Conservation (phyloP, 1,284 basidiomycete genomes). For the Somion occarium region DNA sequence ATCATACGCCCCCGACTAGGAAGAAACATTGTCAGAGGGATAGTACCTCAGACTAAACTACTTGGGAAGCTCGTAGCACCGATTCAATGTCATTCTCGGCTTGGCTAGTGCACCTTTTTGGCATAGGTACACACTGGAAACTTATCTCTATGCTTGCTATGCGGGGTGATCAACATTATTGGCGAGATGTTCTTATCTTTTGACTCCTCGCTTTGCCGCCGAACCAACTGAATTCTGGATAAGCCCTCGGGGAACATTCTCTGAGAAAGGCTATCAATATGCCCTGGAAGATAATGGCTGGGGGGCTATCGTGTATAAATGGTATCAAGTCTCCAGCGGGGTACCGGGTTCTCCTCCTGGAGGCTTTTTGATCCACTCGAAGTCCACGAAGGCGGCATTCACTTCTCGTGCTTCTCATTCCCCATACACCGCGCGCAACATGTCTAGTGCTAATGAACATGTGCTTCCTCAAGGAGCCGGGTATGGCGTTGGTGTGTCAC, state of each 20-base stretch:
- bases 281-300: background rate
- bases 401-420: background rate
- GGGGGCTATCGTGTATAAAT: background rate
- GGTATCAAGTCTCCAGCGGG: background rate
- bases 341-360: background rate
- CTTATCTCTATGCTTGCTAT: too few species aligned
- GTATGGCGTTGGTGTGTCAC: constrained; percentile 77
- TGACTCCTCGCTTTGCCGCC: background rate
- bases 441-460: constrained; percentile 17
- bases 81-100: too few species aligned
- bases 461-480: constrained; percentile 29
- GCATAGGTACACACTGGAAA: too few species aligned
- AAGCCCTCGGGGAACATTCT: background rate
- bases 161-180: too few species aligned
- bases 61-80: too few species aligned
- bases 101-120: too few species aligned
- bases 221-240: background rate
- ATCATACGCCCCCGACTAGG: too few species aligned
- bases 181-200: constrained; percentile 1
- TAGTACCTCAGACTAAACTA: too few species aligned
- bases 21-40: too few species aligned
- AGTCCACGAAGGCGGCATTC: background rate
- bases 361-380: background rate
- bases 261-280: background rate
- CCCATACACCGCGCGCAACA: background rate